phyloP scores from a whole-genome alignment of 306 rosid genomes.

The Medicago lupulina region DNA sequence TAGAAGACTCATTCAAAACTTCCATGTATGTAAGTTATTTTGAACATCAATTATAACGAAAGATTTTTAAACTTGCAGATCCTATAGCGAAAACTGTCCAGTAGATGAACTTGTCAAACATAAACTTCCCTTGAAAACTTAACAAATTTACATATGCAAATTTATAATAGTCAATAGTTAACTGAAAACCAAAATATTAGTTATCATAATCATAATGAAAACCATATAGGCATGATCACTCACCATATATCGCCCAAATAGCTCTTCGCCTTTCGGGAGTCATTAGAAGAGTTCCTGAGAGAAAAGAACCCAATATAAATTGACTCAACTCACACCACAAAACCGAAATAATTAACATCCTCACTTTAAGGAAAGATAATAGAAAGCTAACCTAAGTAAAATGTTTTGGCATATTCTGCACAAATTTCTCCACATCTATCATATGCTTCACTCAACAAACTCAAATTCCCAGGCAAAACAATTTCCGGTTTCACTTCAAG shows the following conservation, averaged over 20 bases:
- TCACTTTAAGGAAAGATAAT: constrained; percentile 49
- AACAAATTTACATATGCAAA: background rate
- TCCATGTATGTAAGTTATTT: background rate
- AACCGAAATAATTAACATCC: constrained; percentile 38
- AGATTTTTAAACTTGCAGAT: constrained; percentile 7
- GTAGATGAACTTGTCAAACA: background rate
- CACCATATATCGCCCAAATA: constrained; percentile 93
- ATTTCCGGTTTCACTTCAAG: constrained; percentile 63
- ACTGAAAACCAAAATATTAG: too few relatives aligned
- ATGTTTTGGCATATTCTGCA: constrained; percentile 67
- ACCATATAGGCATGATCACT: constrained; percentile 42
- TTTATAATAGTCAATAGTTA: background rate
- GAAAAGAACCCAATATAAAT: constrained; percentile 35
- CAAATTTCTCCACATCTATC: constrained; percentile 68
- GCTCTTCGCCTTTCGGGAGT: constrained; percentile 83
- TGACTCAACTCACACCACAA: constrained; percentile 35
- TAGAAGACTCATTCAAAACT: constrained; percentile 14
- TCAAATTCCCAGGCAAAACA: constrained; percentile 62
- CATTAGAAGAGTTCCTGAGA: constrained; percentile 83
- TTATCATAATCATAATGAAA: constrained; percentile 12
- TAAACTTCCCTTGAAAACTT: too few relatives aligned
- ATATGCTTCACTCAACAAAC: constrained; percentile 70
- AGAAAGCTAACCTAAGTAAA: constrained; percentile 69
- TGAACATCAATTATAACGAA: constrained; percentile 5
- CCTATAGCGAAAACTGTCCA: background rate